Base-by-base conservation (phyloP, 2,329 filamentous ascomycete species). In the Clonostachys sp. region DNA sequence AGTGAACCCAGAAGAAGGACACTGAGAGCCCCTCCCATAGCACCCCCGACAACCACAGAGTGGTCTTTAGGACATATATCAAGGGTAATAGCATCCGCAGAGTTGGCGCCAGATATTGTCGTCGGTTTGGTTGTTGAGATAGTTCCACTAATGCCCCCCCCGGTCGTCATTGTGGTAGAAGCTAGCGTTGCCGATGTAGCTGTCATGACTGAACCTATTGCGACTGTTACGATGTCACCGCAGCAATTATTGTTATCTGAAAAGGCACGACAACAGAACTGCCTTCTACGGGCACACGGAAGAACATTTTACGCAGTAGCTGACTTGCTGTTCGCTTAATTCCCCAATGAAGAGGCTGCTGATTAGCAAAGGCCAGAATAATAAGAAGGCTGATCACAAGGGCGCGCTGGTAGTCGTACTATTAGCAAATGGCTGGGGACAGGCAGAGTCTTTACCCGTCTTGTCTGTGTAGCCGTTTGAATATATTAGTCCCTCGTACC, bases 391-490 rank as follows among this genome's bases (percentile, higher is more conserved):
- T 18, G 4, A n/a, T 40, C 12, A 41, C 2, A 41, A 12, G 24
- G 16, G 13, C 12, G 16, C 17, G 41, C 3, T 12, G 14, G 16
- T n/a, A 33, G 13, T 48, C 49, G 24, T 30, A 54, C 53, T 41
- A 41, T 49, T 38, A 3, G 47, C 41, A 17, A 53, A 58, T 13
- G 55, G 24, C 38, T 53, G 51, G 12, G 51, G 47, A 16, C 56
- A 58, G 8, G 42, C 47, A 13, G 36, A 41, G 12, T 48, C 45
- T 34, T 46, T 34, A 8, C 53, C 53, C 2, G 48, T 48, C 18
- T 36, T 38, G 35, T 58, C 55, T 5, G 53, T 58, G 36, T 52
- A 57, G 39, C 56, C 56, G 38, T 54, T 53, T 16, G 49, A 45
- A 16, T 52, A 58, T 13, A 58, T 51, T 18, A 54, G 41, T 24